Evolutionary conservation across 768 basidiomycete species (phyloP).

Genomic region (Cystobasidium onofrii): DNA sequence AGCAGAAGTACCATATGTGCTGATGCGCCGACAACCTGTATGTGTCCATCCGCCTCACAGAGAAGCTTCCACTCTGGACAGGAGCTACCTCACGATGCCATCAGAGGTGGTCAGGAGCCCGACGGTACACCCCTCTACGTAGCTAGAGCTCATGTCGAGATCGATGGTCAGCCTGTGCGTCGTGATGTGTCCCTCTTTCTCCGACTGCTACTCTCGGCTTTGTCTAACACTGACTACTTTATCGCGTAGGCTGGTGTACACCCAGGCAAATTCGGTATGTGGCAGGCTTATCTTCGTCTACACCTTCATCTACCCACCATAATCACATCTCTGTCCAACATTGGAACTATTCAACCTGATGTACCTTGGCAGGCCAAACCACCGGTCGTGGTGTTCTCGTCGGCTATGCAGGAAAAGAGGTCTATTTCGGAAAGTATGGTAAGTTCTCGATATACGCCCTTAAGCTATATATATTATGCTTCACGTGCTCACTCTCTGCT

Average conservation of each 20-base stretch:
- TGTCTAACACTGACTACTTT: neutral
- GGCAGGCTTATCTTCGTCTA: too few relatives aligned
- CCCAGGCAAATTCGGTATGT: conserved; percentile 16
- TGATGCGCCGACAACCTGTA: too few relatives aligned
- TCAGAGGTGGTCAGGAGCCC: conserved; percentile 10
- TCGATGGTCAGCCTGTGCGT: neutral
- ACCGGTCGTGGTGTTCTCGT: conserved; percentile 22
- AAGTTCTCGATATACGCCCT: too few relatives aligned
- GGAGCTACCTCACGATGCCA: conserved; percentile 19
- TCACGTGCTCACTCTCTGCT: too few relatives aligned
- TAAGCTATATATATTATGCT: too few relatives aligned
- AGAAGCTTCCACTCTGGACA: conserved; percentile 23
- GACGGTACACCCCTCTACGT: conserved; percentile 15
- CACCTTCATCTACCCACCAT: too few relatives aligned
- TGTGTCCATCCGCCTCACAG: neutral
- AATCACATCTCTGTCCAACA: too few relatives aligned
- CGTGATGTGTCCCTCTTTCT: neutral
- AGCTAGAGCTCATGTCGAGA: conserved; percentile 13
- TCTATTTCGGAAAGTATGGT: conserved; percentile 23
- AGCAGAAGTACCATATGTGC: too few relatives aligned
- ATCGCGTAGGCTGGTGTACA: neutral
- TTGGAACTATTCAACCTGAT: too few relatives aligned
- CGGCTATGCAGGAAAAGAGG: conserved; percentile 3
- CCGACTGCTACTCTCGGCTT: neutral
- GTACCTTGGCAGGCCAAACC: neutral